These are phyloP conservation scores for Phytophthora chlamydospora DNA, from an alignment of 352 stramenopile species.

Conservation along the genomic window DNA sequence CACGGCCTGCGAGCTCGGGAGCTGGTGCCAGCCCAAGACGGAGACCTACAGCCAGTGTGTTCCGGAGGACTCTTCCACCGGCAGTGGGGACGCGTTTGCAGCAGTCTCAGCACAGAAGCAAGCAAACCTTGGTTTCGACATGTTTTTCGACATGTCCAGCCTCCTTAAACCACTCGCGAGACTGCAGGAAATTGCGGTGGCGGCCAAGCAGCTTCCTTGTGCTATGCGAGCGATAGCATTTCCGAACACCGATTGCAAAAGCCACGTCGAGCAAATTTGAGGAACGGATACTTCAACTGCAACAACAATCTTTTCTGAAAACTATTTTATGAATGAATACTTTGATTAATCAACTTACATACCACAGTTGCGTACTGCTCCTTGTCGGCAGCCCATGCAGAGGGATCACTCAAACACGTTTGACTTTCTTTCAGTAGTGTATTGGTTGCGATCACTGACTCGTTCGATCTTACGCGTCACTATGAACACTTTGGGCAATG, in stretches of 20 bases:
- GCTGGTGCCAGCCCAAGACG: conserved; percentile 23
- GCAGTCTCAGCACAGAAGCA: not conserved
- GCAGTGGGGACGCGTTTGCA: not conserved
- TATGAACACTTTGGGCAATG: conserved; percentile 13
- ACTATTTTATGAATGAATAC: no score
- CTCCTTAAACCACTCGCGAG: conserved; percentile 13
- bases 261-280: not conserved
- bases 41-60: conserved; percentile 40
- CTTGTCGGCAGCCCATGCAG: no score
- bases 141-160: conserved; percentile 17
- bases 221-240: conserved; percentile 8
- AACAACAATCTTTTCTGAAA: no score
- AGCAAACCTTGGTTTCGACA: not conserved
- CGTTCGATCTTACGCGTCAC: conserved; percentile 5
- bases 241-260: conserved; percentile 6
- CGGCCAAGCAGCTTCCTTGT: conserved; percentile 12
- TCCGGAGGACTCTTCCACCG: conserved; percentile 5
- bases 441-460: conserved; percentile 19
- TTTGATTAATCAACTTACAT: no score
- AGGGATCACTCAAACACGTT: not conserved
- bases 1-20: conserved; percentile 22
- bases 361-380: no score
- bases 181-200: conserved; percentile 5
- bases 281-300: no score
- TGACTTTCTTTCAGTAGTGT: conserved; percentile 10